phyloP scores from a whole-genome alignment of 371 early-diverging fungal genomes.

The Catenaria anguillulae region DNA sequence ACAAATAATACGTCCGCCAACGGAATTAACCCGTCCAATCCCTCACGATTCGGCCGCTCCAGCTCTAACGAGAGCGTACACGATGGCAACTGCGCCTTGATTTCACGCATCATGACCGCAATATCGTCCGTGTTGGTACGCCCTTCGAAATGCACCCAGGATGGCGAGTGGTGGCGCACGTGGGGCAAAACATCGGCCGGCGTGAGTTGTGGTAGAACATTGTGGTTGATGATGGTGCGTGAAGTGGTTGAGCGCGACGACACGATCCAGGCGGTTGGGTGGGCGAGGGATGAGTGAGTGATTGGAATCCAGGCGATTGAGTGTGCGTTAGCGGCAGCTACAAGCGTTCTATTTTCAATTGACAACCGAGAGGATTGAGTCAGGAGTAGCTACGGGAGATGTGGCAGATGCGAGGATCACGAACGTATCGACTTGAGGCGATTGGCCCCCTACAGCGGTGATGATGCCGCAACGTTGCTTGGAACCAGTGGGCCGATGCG shows the following conservation, averaged over 20 bases:
- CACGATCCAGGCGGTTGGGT: neutral
- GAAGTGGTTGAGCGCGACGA: neutral
- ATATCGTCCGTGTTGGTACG: neutral
- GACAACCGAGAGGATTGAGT: too few species aligned
- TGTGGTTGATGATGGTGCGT: constrained; percentile 3
- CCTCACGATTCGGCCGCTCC: neutral
- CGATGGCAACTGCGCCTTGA: neutral
- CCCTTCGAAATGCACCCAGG: constrained; percentile 4
- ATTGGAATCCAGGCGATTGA: neutral
- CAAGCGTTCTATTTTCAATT: too few species aligned
- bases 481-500: too few species aligned
- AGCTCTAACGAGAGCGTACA: neutral
- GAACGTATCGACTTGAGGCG: neutral
- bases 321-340: too few species aligned
- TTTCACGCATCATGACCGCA: neutral
- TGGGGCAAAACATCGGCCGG: neutral
- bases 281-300: neutral
- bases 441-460: too few species aligned
- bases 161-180: neutral
- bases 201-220: too few species aligned
- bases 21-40: neutral
- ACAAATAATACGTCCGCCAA: neutral
- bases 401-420: neutral
- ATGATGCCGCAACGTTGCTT: too few species aligned
- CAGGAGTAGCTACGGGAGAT: too few species aligned